Conservation (phyloP, 2,329 filamentous ascomycete genomes). For the Zasmidium angulare region DNA sequence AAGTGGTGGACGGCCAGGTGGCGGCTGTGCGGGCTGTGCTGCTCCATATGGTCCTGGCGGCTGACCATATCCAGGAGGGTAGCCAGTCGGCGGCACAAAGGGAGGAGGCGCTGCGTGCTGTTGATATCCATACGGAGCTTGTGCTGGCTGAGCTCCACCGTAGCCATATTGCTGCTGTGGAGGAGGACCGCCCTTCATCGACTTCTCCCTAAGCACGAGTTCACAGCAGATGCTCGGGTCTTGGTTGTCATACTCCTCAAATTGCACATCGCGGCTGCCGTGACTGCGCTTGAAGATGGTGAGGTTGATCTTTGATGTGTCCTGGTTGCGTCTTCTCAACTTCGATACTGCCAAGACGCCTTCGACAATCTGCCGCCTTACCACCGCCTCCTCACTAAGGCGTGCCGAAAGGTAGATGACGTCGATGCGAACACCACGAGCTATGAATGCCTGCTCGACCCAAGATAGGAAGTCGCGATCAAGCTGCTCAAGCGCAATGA, state of each 20-base stretch:
- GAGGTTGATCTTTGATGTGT: conserved; percentile 71
- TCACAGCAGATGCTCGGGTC: conserved; percentile 77
- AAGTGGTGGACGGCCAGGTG: conserved; percentile 32
- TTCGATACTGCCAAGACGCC: conserved; percentile 84
- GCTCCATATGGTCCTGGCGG: conserved; percentile 30
- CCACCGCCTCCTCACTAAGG: conserved; percentile 73
- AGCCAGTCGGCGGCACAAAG: conserved; percentile 17
- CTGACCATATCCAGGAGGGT: conserved; percentile 21
- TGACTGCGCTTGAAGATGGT: conserved; percentile 81
- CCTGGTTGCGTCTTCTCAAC: conserved; percentile 68
- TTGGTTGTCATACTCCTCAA: conserved; percentile 83
- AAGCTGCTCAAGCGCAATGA: conserved; percentile 77
- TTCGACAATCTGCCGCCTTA: conserved; percentile 81
- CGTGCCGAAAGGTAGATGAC: conserved; percentile 77
- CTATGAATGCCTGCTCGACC: conserved; percentile 74
- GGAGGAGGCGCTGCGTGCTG: conserved; percentile 36
- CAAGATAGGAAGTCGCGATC: conserved; percentile 78
- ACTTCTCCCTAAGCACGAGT: conserved; percentile 72
- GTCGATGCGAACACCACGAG: conserved; percentile 70
- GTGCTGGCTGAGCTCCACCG: not conserved
- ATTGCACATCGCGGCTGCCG: conserved; percentile 73
- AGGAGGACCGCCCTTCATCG: conserved; percentile 40
- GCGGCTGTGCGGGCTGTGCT: conserved; percentile 36
- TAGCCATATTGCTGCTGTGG: conserved; percentile 9
- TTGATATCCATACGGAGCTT: conserved; percentile 30